phyloP scores from a whole-genome alignment of 2,329 filamentous ascomycete species.

The Sordariomycetes sp. region DNA sequence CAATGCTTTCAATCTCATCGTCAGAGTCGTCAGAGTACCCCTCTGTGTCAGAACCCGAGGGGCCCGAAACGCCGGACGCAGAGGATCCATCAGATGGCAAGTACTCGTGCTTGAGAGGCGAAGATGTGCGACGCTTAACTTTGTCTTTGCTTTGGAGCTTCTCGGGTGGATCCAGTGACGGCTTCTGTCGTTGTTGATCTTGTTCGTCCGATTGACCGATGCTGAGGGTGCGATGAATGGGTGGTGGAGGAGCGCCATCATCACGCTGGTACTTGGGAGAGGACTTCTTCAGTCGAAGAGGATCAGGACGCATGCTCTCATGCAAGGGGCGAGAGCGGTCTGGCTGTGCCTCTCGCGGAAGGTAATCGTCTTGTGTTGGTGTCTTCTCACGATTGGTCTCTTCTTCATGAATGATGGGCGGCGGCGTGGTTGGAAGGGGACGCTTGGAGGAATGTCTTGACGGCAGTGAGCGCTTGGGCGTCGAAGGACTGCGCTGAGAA shows the following conservation, averaged over 20 bases:
- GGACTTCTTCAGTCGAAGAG: slow-evolving; percentile 21
- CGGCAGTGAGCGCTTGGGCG: slow-evolving; percentile 18
- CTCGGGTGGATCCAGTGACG: slow-evolving; percentile 31
- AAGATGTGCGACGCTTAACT: slow-evolving; percentile 69
- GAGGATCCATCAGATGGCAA: slow-evolving; percentile 68
- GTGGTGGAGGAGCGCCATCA: slow-evolving; percentile 47
- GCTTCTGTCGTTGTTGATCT: slow-evolving; percentile 11
- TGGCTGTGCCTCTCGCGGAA: slow-evolving; percentile 9
- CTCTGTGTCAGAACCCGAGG: slow-evolving; percentile 41
- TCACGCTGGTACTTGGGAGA: slow-evolving; percentile 29
- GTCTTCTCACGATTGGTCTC: slow-evolving; percentile 14
- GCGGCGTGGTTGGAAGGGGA: slow-evolving; percentile 12
- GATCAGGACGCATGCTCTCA: slow-evolving; percentile 28
- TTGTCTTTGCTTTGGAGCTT: slow-evolving; percentile 32
- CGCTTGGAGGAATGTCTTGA: slow-evolving; percentile 14
- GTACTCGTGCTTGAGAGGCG: slow-evolving; percentile 94
- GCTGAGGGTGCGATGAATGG: slow-evolving; percentile 37
- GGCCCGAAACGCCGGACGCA: slow-evolving; percentile 48
- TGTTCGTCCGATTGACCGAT: slow-evolving; percentile 15
- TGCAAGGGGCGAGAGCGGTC: slow-evolving; percentile 17
- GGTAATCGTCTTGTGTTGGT: slow-evolving; percentile 22
- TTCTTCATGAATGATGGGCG: slow-evolving; percentile 9
- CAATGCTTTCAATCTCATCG: slow-evolving; percentile 50
- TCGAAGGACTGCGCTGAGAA: slow-evolving; percentile 18
- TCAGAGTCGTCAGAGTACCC: slow-evolving; percentile 37